Percentiles rank a stretch among this genome's conserved stretches.
These are phyloP conservation scores for Solanum bulbocastanum DNA, from an alignment of 257 asterid genomes.

Conservation along the genomic window DNA sequence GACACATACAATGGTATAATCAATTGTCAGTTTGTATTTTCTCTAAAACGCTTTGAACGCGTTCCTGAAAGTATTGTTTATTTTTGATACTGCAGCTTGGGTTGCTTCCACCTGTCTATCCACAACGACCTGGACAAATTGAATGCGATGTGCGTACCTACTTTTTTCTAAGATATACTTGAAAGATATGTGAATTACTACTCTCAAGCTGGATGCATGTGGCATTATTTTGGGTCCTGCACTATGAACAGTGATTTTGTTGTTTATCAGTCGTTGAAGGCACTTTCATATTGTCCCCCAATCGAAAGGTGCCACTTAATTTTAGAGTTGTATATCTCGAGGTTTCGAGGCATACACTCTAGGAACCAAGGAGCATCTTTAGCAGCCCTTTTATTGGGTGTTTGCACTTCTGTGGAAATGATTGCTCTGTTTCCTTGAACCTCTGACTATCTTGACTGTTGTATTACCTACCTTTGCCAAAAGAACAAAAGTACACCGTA, in stretches of 20 bases:
- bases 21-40: background rate
- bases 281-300: background rate
- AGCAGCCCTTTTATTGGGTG: background rate
- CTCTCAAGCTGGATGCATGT: background rate
- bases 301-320: background rate
- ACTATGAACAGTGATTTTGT: background rate
- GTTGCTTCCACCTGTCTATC: conserved; percentile 45
- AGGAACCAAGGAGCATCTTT: background rate
- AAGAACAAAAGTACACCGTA: background rate
- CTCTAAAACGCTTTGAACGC: background rate
- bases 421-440: background rate
- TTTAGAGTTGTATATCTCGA: background rate
- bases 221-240: background rate
- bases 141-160: conserved; percentile 79
- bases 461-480: background rate
- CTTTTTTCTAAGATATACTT: background rate
- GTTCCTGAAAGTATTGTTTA: conserved; percentile 6
- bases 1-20: conserved; percentile 56
- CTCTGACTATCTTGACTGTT: background rate
- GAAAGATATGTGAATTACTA: background rate
- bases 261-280: background rate
- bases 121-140: conserved; percentile 87
- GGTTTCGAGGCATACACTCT: background rate
- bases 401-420: background rate
- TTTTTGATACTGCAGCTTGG: conserved; percentile 63